These are phyloP conservation scores for Leptodermis oblonga DNA, from an alignment of 257 asterid genomes.

Conservation along the genomic window DNA sequence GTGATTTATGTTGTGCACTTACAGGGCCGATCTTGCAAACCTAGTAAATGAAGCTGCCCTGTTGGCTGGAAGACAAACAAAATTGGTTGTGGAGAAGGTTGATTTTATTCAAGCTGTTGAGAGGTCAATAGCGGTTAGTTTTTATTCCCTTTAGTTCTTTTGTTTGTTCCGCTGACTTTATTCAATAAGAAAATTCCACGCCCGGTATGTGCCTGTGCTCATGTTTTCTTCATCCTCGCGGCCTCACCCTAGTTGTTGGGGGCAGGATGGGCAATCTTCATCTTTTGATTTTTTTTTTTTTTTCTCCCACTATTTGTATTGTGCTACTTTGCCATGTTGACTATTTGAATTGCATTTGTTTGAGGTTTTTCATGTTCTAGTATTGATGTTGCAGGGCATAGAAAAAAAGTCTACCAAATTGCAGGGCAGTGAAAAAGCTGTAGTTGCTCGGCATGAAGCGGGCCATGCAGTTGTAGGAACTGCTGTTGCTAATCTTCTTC, in stretches of 20 bases:
- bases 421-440: constrained; percentile 95
- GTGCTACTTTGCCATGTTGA: background rate
- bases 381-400: constrained; percentile 63
- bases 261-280: constrained; percentile 2
- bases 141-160: background rate
- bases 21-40: constrained; percentile 98
- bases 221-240: constrained; percentile 4
- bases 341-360: background rate
- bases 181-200: background rate
- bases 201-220: background rate
- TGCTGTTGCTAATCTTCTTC: constrained; percentile 94
- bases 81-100: constrained; percentile 68
- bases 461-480: constrained; percentile 99
- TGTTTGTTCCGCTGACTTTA: background rate
- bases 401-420: constrained; percentile 93
- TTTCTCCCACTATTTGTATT: background rate
- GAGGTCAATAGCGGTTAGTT: constrained; percentile 85
- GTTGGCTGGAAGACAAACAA: constrained; percentile 87
- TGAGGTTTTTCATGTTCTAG: constrained; percentile 7
- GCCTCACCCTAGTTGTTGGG: background rate
- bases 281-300: background rate
- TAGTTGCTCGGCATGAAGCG: constrained; percentile 98
- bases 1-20: constrained; percentile 23
- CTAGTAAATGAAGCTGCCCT: constrained; percentile 98
- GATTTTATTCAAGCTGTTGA: constrained; percentile 96